Conservation (phyloP, 2,329 filamentous ascomycete species). For the Cercospora canescens region DNA sequence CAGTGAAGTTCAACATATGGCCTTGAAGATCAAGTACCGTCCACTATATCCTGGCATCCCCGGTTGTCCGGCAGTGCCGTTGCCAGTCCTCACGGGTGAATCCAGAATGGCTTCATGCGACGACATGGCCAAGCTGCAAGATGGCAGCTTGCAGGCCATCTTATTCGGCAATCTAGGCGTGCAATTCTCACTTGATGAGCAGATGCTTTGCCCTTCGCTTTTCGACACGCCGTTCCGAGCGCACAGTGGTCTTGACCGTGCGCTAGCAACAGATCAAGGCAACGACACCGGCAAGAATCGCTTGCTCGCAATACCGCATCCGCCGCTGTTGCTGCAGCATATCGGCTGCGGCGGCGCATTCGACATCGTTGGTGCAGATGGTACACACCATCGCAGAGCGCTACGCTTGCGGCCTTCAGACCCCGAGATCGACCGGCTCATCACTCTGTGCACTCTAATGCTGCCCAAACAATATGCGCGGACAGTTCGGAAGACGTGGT, state of each 20-base stretch:
- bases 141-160: slow-evolving; percentile 22
- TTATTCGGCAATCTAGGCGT: slow-evolving; percentile 28
- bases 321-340: slow-evolving; percentile 18
- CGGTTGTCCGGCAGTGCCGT: slow-evolving; percentile 17
- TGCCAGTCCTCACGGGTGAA: slow-evolving; percentile 28
- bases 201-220: slow-evolving; percentile 25
- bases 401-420: slow-evolving; percentile 31
- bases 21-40: slow-evolving; percentile 30
- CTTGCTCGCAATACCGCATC: slow-evolving; percentile 20
- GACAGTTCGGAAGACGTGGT: slow-evolving; percentile 32
- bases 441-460: slow-evolving; percentile 32
- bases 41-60: slow-evolving; percentile 27
- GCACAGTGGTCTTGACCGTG: slow-evolving; percentile 20
- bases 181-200: slow-evolving; percentile 26
- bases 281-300: slow-evolving; percentile 33
- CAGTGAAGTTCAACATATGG: slow-evolving; percentile 25
- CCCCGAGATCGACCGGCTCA: slow-evolving; percentile 23
- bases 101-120: slow-evolving; percentile 21
- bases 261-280: background rate
- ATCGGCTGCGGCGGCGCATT: slow-evolving; percentile 24
- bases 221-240: slow-evolving; percentile 25
- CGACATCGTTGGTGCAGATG: slow-evolving; percentile 30
- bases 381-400: slow-evolving; percentile 30
- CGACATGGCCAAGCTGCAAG: slow-evolving; percentile 28
- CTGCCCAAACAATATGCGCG: slow-evolving; percentile 29